Percentiles rank a stretch among this genome's conserved stretches.
Conservation (phyloP, 1,284 basidiomycete genomes). For the Trametes hirsuta region DNA sequence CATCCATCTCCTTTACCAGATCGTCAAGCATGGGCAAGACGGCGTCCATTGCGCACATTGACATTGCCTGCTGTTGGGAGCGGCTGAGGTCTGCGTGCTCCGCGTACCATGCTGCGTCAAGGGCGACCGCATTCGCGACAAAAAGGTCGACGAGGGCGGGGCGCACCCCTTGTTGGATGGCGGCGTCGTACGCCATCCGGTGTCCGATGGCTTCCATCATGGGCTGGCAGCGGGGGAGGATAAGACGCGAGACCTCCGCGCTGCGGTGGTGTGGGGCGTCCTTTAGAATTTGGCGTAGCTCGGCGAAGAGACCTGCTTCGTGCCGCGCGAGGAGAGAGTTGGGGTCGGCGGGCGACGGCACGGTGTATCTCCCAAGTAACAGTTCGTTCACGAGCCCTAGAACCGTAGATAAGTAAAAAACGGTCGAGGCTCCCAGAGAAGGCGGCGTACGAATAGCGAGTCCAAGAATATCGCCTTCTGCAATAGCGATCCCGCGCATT, state of each 20-base stretch:
- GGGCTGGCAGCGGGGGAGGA: conserved; percentile 43
- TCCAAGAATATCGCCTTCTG: conserved; percentile 47
- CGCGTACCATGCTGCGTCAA: conserved; percentile 45
- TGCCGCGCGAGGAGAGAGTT: conserved; percentile 38
- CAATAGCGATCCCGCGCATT: conserved; percentile 44
- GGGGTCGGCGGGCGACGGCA: conserved; percentile 32
- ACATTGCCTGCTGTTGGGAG: conserved; percentile 28
- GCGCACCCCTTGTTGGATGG: conserved; percentile 35
- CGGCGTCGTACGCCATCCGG: conserved; percentile 53
- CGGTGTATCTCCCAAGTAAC: conserved; percentile 34
- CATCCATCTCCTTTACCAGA: conserved; percentile 35
- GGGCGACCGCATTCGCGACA: conserved; percentile 35
- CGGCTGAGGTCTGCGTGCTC: conserved; percentile 36
- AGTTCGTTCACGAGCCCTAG: conserved; percentile 43
- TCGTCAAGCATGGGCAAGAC: conserved; percentile 34
- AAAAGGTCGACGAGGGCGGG: conserved; percentile 38
- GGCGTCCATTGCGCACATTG: conserved; percentile 33
- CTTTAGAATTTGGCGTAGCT: conserved; percentile 28
- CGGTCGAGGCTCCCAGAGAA: background rate
- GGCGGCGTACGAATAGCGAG: conserved; percentile 43
- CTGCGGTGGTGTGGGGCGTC: conserved; percentile 35
- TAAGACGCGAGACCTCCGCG: conserved; percentile 34
- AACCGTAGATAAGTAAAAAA: background rate
- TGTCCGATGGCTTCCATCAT: conserved; percentile 48
- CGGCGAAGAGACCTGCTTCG: conserved; percentile 39